Conservation (phyloP, 108 stramenopile species). For the Nitzschia putrida region DNA sequence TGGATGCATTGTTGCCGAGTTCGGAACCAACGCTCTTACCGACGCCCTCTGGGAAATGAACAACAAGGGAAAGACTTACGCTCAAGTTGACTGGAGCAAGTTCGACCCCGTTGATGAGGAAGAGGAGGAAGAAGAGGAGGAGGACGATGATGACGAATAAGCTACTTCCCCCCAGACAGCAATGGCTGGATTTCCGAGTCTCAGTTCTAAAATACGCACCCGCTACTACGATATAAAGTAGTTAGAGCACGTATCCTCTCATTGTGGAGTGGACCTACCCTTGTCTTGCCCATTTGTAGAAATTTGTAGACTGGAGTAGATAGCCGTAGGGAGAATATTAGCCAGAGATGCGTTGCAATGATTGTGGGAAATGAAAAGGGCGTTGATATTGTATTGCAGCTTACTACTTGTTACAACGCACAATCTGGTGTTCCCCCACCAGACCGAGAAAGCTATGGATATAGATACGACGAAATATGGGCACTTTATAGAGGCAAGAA, state of each 20-base stretch:
- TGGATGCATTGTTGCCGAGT: conserved; percentile 77
- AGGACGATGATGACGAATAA: conserved; percentile 69
- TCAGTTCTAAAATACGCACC: neutral
- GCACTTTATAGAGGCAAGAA: conserved; percentile 46
- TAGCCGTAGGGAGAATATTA: too few species aligned
- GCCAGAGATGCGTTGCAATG: too few species aligned
- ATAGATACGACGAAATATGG: too few species aligned
- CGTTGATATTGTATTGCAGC: too few species aligned
- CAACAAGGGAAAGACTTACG: conserved; percentile 78
- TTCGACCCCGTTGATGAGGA: conserved; percentile 77
- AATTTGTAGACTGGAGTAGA: too few species aligned
- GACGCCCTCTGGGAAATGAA: conserved; percentile 71
- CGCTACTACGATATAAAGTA: neutral
- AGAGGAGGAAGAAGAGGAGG: conserved; percentile 81
- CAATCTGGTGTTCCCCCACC: too few species aligned
- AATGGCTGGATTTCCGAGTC: neutral
- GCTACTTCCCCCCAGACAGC: neutral
- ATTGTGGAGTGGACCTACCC: too few species aligned
- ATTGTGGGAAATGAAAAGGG: too few species aligned
- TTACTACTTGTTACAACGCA: too few species aligned
- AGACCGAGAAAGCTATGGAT: too few species aligned
- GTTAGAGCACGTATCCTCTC: neutral
- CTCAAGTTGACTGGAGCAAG: conserved; percentile 84
- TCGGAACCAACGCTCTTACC: conserved; percentile 55
- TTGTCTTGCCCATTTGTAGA: too few species aligned